Conservation (phyloP, 75 land plant genomes). For the Pinus taeda region DNA sequence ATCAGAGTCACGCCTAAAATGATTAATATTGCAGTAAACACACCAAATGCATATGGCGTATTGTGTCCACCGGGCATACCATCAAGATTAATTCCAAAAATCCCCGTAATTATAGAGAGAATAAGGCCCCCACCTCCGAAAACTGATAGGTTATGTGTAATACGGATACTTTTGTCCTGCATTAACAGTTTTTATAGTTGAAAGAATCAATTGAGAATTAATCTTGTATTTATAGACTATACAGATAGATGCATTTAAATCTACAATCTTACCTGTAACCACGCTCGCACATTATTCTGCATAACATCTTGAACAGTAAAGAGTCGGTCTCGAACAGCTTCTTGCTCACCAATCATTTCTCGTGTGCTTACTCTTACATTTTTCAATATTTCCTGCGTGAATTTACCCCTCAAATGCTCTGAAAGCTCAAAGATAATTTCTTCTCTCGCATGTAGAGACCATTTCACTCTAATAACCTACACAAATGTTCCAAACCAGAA, state of each 20-base stretch:
- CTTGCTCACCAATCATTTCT: conserved; percentile 95
- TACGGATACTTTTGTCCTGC: conserved; percentile 84
- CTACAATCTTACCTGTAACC: conserved; percentile 61
- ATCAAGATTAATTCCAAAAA: conserved; percentile 93
- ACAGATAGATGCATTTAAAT: conserved; percentile 15
- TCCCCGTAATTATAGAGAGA: conserved; percentile 82
- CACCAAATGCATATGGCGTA: conserved; percentile 76
- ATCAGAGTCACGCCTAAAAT: conserved; percentile 54
- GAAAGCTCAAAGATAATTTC: conserved; percentile 86
- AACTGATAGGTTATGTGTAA: conserved; percentile 86
- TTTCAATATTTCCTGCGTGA: conserved; percentile 41
- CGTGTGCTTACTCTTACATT: conserved; percentile 69
- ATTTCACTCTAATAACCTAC: conserved; percentile 91
- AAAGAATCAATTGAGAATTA: neutral
- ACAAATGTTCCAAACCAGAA: neutral
- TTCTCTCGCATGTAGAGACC: conserved; percentile 94
- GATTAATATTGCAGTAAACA: conserved; percentile 55
- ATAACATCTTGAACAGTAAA: conserved; percentile 95
- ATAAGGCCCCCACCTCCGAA: conserved; percentile 91
- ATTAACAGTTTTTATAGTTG: neutral
- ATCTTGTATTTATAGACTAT: neutral
- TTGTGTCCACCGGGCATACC: conserved; percentile 82
- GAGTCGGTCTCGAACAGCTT: conserved; percentile 86
- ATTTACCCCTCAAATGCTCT: conserved; percentile 63
- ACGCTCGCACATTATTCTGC: conserved; percentile 83